Evolutionary conservation across 1,284 basidiomycete species (phyloP).

Genomic region (Irpex sp.): DNA sequence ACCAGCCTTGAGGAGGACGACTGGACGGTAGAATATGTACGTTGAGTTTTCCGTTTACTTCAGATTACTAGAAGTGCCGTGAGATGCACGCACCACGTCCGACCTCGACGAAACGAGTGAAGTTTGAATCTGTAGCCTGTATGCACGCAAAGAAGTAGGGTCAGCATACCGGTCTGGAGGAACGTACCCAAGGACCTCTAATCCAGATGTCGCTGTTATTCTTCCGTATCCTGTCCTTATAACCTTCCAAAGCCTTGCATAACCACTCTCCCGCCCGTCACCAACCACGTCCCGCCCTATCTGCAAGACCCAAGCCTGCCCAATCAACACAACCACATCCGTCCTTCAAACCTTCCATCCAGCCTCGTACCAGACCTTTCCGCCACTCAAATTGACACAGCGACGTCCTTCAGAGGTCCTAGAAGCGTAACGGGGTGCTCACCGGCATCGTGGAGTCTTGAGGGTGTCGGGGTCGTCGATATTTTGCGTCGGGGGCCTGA

Average conservation of each 20-base stretch:
- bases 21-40: conserved; percentile 33
- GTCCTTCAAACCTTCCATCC: conserved; percentile 8
- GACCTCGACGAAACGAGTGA: conserved; percentile 98
- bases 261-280: background rate
- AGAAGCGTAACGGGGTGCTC: conserved; percentile 8
- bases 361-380: conserved; percentile 5
- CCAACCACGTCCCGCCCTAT: no score
- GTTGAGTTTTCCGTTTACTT: background rate
- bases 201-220: background rate
- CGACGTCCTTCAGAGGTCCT: conserved; percentile 8
- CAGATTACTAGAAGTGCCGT: background rate
- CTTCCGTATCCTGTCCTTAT: background rate
- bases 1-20: conserved; percentile 93
- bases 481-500: conserved; percentile 3
- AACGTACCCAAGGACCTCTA: background rate
- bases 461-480: conserved; percentile 14
- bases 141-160: conserved; percentile 1
- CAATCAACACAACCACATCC: conserved; percentile 6
- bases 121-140: conserved; percentile 69
- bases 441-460: conserved; percentile 15
- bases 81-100: conserved; percentile 69
- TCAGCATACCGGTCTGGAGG: conserved; percentile 6
- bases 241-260: background rate
- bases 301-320: background rate
- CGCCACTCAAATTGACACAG: conserved; percentile 4